A percentile compares a stretch with the other conserved stretches of the same genome.
phyloP scores from a whole-genome alignment of 306 rosid genomes.

The Quercus dentata region DNA sequence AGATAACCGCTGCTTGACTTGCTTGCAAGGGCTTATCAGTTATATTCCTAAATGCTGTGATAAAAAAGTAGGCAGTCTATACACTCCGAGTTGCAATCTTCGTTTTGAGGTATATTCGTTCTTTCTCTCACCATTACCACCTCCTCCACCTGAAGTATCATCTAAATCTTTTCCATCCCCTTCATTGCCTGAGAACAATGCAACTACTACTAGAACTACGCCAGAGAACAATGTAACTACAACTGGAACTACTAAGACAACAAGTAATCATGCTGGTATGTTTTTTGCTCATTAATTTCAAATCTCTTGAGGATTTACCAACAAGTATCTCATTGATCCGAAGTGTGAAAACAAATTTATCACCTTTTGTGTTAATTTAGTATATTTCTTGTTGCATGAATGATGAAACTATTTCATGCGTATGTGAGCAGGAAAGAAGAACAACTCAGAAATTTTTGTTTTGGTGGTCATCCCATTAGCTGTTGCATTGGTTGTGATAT shows the following conservation, averaged over 20 bases:
- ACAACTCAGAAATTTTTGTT: background rate
- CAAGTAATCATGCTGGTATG: background rate
- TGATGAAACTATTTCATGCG: background rate
- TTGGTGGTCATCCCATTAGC: conserved; percentile 5
- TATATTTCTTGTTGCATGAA: background rate
- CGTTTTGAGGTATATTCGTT: conserved; percentile 15
- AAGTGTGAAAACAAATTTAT: no score
- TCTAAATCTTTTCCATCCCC: no score
- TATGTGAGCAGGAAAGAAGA: conserved; percentile 21
- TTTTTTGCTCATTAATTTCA: no score
- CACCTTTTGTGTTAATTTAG: background rate
- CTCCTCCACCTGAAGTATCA: background rate
- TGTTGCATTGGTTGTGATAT: background rate
- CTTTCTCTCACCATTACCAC: background rate
- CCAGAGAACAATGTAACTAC: background rate
- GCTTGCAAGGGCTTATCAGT: conserved; percentile 12
- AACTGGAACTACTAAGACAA: background rate
- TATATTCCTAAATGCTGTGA: background rate
- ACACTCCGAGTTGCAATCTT: conserved; percentile 24
- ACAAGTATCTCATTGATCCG: no score
- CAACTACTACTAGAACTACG: background rate
- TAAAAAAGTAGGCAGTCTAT: conserved; percentile 12
- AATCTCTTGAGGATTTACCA: no score
- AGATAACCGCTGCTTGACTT: no score
- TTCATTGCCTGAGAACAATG: no score